Base-by-base conservation (phyloP, 345 rosid genomes). In the Draba incana region DNA sequence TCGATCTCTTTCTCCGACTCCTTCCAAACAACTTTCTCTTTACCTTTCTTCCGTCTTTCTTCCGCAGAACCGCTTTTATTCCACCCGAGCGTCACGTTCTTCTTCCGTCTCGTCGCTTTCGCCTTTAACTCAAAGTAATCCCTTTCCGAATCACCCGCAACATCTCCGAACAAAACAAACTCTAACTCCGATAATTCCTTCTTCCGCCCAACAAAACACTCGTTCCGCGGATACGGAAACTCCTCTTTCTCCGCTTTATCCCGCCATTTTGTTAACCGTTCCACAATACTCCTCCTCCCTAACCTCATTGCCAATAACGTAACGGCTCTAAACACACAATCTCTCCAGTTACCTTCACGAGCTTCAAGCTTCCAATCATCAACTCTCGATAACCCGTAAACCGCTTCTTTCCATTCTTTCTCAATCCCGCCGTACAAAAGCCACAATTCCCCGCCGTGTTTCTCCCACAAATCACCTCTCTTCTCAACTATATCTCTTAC, bases 1-100 rank as follows among this genome's bases (percentile, higher is more conserved):
- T 94, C 99, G 3, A 94, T 94, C 77, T 94, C 99, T 76, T 84
- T 91, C 41, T 91, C 99, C 0, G 93, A 89, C 80, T 91, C 99
- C 78, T 85, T 94, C 99, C 99, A 94, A 62, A 84, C 83, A 12
- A 91, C 86, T 8, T 91, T 92, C 73, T 88, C 97, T 76, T 94
- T 91, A 10, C 95, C 96, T 79, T 91, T 91, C 79, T 74, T 79
- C 39, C 77, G 51, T 48, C 82, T 82, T 66, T 87, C 91, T 53
- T 88, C 88, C 8, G 53, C 52, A 47, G 71, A 72, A 75, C 66
- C 61, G 66, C 64, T 73, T 76, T 87, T 88, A 54, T 80, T 85
- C 98, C 95, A 83, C 64, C 96, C 96, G 12, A 91, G 69, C 9
- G 70, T 75, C 61, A 87, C 76, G 50, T 81, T 91, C 75, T 87